phyloP scores from a whole-genome alignment of 2,329 filamentous ascomycete genomes.

The Colletotrichum coccodes region DNA sequence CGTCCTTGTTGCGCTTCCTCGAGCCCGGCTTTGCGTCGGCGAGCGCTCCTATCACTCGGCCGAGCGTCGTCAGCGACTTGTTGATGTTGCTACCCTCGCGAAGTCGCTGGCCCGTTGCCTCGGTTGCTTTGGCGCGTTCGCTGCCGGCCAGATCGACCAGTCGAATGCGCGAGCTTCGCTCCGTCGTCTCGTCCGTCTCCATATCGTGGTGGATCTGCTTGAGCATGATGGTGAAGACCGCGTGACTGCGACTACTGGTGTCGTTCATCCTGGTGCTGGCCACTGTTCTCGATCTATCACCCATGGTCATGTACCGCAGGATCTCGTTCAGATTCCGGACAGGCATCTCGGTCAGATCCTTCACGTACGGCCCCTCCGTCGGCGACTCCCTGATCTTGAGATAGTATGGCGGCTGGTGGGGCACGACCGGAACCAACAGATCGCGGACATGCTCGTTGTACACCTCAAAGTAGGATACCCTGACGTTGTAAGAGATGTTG shows the following conservation, averaged over 20 bases:
- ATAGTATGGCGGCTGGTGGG: constrained; percentile 84
- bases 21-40: constrained; percentile 72
- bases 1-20: constrained; percentile 66
- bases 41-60: constrained; percentile 93
- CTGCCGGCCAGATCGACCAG: constrained; percentile 95
- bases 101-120: constrained; percentile 90
- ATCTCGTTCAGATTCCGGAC: constrained; percentile 90
- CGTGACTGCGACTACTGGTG: constrained; percentile 94
- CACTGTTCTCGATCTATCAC: constrained; percentile 86
- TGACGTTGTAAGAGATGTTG: constrained; percentile 95
- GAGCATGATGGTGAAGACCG: constrained; percentile 97
- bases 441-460: constrained; percentile 99
- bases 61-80: constrained; percentile 95
- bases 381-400: constrained; percentile 97
- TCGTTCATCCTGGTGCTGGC: constrained; percentile 99
- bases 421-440: constrained; percentile 78
- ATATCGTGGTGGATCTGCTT: constrained; percentile 99
- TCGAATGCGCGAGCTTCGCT: constrained; percentile 91
- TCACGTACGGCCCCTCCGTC: constrained; percentile 94
- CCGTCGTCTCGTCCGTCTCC: constrained; percentile 96
- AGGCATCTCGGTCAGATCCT: constrained; percentile 92
- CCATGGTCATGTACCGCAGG: constrained; percentile 88
- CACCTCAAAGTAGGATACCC: constrained; percentile 98
- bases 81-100: constrained; percentile 99
- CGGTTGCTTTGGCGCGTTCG: constrained; percentile 93